A percentile compares a stretch with the other conserved stretches of the same genome.
These are phyloP conservation scores for Fusarium nanum DNA, from an alignment of 2,329 filamentous ascomycete genomes.

Conservation along the genomic window DNA sequence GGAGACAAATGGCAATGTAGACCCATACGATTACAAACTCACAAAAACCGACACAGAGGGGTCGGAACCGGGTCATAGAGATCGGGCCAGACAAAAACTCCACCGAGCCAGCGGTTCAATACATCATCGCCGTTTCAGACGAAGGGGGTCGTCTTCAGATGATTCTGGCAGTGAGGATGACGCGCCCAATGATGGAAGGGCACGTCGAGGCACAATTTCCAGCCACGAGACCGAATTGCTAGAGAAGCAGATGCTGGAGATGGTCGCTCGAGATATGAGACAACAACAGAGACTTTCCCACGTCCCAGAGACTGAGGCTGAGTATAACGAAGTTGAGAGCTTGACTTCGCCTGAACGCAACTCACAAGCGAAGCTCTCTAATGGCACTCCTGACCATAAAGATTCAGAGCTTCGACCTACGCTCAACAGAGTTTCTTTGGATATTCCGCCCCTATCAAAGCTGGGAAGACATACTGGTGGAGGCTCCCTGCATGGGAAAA, in stretches of 20 bases:
- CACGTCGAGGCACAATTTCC: conserved; percentile 59
- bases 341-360: conserved; percentile 51
- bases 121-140: conserved; percentile 64
- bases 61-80: conserved; percentile 65
- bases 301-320: conserved; percentile 49
- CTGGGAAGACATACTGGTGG: conserved; percentile 61
- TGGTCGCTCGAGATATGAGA: conserved; percentile 65
- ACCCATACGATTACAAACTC: conserved; percentile 40
- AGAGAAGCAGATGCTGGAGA: conserved; percentile 71
- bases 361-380: conserved; percentile 45
- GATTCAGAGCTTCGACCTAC: conserved; percentile 53
- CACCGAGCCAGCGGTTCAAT: conserved; percentile 64
- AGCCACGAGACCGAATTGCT: conserved; percentile 64
- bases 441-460: conserved; percentile 43
- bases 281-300: conserved; percentile 54
- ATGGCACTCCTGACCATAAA: conserved; percentile 53
- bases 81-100: conserved; percentile 70
- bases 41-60: conserved; percentile 54
- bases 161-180: conserved; percentile 70
- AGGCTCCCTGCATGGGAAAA: conserved; percentile 55
- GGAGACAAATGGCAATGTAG: conserved; percentile 35
- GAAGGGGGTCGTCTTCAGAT: conserved; percentile 62
- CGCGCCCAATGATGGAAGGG: conserved; percentile 49
- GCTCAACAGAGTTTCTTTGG: conserved; percentile 36
- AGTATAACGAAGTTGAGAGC: conserved; percentile 50